Conservation (phyloP, 2,329 filamentous ascomycete species). For the Ceratocystis cubensis region DNA sequence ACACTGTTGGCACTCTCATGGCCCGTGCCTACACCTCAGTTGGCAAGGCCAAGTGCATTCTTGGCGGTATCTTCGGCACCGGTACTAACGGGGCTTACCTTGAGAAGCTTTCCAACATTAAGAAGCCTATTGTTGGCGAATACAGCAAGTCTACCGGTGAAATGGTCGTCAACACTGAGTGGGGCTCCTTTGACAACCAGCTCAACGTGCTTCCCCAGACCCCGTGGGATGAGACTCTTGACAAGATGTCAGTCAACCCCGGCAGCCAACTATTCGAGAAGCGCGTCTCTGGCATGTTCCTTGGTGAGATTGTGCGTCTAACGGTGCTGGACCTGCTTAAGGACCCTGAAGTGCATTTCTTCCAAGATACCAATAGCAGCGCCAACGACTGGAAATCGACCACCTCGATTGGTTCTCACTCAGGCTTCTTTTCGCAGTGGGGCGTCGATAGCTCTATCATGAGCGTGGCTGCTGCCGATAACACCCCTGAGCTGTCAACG, state of each 20-base stretch:
- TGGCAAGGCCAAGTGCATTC: constrained; percentile 69
- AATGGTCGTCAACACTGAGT: constrained; percentile 98
- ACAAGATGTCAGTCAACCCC: constrained; percentile 72
- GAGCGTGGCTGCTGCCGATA: constrained; percentile 74
- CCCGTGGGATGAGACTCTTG: constrained; percentile 65
- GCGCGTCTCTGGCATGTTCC: constrained; percentile 93
- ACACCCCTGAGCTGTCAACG: constrained; percentile 54
- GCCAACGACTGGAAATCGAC: constrained; percentile 58
- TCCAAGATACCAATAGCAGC: constrained; percentile 62
- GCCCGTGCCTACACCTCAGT: constrained; percentile 89
- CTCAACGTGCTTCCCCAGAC: constrained; percentile 80
- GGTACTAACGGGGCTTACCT: constrained; percentile 96
- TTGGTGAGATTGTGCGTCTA: constrained; percentile 82
- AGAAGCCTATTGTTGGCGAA: constrained; percentile 57
- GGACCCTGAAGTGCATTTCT: constrained; percentile 54
- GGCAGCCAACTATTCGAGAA: constrained; percentile 99
- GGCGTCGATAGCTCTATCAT: constrained; percentile 84
- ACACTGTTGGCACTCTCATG: constrained; percentile 96
- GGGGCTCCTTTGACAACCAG: constrained; percentile 95
- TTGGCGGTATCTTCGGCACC: constrained; percentile 96
- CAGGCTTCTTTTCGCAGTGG: constrained; percentile 66
- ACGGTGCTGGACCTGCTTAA: constrained; percentile 61
- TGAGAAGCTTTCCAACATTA: constrained; percentile 76
- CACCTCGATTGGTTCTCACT: constrained; percentile 52
- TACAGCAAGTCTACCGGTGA: constrained; percentile 73